These are phyloP conservation scores for Tulasnella sp. DNA, from an alignment of 768 basidiomycete genomes.

Conservation along the genomic window DNA sequence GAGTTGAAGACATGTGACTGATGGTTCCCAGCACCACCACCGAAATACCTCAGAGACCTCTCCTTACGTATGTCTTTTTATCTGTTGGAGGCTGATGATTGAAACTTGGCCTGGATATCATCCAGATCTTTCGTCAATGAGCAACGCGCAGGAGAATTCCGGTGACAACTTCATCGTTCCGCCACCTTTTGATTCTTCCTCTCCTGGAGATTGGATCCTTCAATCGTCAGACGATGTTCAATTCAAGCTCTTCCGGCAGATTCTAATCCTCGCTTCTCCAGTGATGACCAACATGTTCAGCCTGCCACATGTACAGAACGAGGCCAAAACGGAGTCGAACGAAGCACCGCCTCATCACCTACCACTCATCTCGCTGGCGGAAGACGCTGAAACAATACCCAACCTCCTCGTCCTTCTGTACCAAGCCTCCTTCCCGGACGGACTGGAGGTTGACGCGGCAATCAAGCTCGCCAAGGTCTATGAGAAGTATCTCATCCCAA, in stretches of 20 bases:
- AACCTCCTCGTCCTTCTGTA: conserved; percentile 40
- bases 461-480: conserved; percentile 34
- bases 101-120: too few relatives aligned
- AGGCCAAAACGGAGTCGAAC: not conserved
- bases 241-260: conserved; percentile 59
- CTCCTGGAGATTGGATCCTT: conserved; percentile 55
- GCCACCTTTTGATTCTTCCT: conserved; percentile 45
- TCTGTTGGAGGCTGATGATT: too few relatives aligned
- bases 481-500: conserved; percentile 37
- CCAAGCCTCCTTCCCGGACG: conserved; percentile 30
- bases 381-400: conserved; percentile 34
- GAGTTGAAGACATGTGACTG: too few relatives aligned
- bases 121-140: too few relatives aligned
- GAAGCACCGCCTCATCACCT: not conserved
- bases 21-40: too few relatives aligned
- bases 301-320: conserved; percentile 41
- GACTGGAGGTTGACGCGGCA: not conserved
- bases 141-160: too few relatives aligned
- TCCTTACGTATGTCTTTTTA: too few relatives aligned
- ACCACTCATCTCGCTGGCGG: conserved; percentile 34
- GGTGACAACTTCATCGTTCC: too few relatives aligned
- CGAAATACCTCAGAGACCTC: too few relatives aligned
- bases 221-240: conserved; percentile 56
- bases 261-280: conserved; percentile 60
- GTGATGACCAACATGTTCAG: conserved; percentile 61